phyloP scores from a whole-genome alignment of 495 filamentous ascomycete species.

The Xylaria intraflava region DNA sequence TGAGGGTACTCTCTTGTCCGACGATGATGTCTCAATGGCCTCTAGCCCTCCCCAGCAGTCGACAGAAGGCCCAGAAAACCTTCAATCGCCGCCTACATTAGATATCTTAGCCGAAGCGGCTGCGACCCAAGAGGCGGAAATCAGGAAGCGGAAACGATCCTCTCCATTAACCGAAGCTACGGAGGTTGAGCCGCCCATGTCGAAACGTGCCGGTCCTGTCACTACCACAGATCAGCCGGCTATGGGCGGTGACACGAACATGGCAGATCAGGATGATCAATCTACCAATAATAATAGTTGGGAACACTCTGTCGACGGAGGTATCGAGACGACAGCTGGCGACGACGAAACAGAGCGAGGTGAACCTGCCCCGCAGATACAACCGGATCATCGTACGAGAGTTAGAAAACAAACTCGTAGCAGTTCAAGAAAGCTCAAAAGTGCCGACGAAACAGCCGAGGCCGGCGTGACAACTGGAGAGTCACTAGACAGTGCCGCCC shows the following conservation, averaged over 20 bases:
- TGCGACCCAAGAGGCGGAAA: slow-evolving; percentile 34
- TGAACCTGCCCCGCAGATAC: slow-evolving; percentile 21
- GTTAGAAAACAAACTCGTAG: slow-evolving; percentile 35
- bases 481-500: slow-evolving; percentile 20
- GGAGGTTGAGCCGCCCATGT: slow-evolving; percentile 43
- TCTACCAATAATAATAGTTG: slow-evolving; percentile 35
- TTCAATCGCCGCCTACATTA: slow-evolving; percentile 20
- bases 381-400: slow-evolving; percentile 26
- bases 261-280: slow-evolving; percentile 36
- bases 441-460: slow-evolving; percentile 22
- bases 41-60: slow-evolving; percentile 24
- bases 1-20: slow-evolving; percentile 36
- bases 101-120: slow-evolving; percentile 22
- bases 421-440: slow-evolving; percentile 34
- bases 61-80: slow-evolving; percentile 15
- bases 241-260: slow-evolving; percentile 34
- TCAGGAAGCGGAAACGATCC: slow-evolving; percentile 46
- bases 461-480: slow-evolving; percentile 28
- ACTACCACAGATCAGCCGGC: slow-evolving; percentile 22
- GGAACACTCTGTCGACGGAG: slow-evolving; percentile 37
- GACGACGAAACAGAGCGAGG: slow-evolving; percentile 18
- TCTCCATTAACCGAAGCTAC: slow-evolving; percentile 38
- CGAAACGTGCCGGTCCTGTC: slow-evolving; percentile 54
- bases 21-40: slow-evolving; percentile 35
- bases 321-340: slow-evolving; percentile 14